phyloP scores from a whole-genome alignment of 148 eudicot species.

The Arbutus unedo region DNA sequence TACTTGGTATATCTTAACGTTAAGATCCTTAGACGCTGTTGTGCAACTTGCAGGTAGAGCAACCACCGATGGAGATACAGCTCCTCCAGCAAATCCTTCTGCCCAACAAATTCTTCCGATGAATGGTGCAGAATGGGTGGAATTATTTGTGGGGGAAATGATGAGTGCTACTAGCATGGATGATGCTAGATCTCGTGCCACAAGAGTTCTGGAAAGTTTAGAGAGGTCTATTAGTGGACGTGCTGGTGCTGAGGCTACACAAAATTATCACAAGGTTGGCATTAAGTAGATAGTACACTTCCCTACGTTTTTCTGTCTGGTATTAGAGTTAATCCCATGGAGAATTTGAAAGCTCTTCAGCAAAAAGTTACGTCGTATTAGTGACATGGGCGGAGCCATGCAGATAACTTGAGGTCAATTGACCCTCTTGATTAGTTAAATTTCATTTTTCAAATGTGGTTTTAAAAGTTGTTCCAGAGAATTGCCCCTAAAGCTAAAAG shows the following conservation, averaged over 20 bases:
- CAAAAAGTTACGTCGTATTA: not conserved
- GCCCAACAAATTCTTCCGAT: constrained; percentile 33
- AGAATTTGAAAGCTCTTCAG: constrained; percentile 16
- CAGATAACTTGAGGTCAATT: no score
- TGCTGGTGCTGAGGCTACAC: constrained; percentile 41
- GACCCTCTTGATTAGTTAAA: no score
- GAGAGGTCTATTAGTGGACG: constrained; percentile 56
- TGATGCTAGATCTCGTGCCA: constrained; percentile 70
- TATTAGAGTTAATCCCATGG: constrained; percentile 9
- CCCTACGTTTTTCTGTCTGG: not conserved
- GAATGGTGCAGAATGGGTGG: constrained; percentile 82
- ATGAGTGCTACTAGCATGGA: constrained; percentile 65
- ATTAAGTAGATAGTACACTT: not conserved
- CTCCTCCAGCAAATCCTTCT: constrained; percentile 29
- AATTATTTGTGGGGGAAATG: constrained; percentile 66
- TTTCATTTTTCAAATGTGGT: no score
- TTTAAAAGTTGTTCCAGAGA: no score
- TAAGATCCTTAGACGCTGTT: not conserved
- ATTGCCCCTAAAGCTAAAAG: no score
- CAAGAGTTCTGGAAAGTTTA: constrained; percentile 53
- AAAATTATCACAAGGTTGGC: constrained; percentile 52
- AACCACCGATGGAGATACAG: constrained; percentile 32
- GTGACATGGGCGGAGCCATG: no score
- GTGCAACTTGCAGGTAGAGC: constrained; percentile 28
- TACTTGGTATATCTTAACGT: not conserved